Conservation (phyloP, 2,329 filamentous ascomycete species). For the Calonectria fujianensis region DNA sequence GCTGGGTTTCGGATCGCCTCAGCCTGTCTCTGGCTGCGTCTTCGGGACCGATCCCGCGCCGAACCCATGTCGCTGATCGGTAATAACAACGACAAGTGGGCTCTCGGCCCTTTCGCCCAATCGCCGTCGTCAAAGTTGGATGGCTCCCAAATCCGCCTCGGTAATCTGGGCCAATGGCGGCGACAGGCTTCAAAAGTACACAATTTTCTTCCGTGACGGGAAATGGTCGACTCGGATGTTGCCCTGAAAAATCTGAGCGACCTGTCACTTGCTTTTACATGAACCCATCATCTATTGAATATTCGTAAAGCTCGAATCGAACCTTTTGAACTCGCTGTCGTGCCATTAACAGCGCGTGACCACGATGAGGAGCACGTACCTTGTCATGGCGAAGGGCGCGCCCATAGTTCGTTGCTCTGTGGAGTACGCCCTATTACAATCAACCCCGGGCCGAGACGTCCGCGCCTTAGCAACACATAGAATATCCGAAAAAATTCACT, state of each 20-base stretch:
- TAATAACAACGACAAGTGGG: neutral
- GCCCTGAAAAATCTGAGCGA: neutral
- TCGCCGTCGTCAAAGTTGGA: rapidly evolving
- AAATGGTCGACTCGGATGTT: neutral
- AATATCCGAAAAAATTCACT: neutral
- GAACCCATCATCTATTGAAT: neutral
- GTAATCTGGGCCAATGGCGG: neutral
- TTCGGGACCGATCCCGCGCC: neutral
- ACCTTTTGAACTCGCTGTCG: neutral
- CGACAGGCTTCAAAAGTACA: neutral
- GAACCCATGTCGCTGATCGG: neutral
- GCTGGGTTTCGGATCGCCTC: neutral
- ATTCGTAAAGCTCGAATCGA: neutral
- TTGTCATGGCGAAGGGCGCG: neutral
- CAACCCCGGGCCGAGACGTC: neutral
- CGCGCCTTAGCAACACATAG: neutral
- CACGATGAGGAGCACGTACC: neutral
- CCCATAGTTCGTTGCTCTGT: neutral
- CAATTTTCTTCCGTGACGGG: neutral
- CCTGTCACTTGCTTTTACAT: neutral
- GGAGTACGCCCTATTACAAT: neutral
- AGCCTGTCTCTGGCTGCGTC: neutral
- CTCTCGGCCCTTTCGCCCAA: neutral
- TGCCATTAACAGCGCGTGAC: neutral
- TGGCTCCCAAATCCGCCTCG: neutral